Conservation (phyloP, 129 eudicot genomes). For the Gnaphalium uliginosum region DNA sequence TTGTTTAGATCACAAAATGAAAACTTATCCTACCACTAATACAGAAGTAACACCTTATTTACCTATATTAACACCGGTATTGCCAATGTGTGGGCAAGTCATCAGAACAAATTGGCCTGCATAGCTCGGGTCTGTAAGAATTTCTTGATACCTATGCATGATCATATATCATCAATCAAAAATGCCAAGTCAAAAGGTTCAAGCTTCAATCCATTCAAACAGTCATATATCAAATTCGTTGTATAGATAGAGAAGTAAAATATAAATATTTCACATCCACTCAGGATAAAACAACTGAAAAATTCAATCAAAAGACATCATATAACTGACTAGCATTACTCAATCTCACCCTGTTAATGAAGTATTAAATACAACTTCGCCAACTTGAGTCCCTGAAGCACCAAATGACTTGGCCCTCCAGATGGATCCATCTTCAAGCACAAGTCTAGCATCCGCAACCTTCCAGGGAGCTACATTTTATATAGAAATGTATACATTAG, state of each 20-base stretch:
- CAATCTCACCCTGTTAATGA: conserved; percentile 81
- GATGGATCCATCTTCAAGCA: conserved; percentile 93
- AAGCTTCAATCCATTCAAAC: conserved; percentile 13
- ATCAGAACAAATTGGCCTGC: conserved; percentile 98
- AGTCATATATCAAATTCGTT: not conserved
- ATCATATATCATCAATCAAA: conserved; percentile 4
- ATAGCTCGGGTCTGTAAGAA: conserved; percentile 97
- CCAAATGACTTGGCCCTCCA: conserved; percentile 98
- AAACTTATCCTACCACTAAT: conserved; percentile 5
- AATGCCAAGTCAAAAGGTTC: not conserved
- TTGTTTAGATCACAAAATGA: not conserved
- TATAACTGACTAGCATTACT: not conserved
- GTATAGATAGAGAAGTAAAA: not conserved
- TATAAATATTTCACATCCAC: not conserved
- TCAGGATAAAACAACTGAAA: not conserved
- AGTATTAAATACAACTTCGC: conserved; percentile 97
- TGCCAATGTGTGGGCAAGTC: conserved; percentile 96
- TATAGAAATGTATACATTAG: not conserved
- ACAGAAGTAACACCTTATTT: conserved; percentile 17
- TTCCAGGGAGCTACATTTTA: conserved; percentile 75
- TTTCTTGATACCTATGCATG: conserved; percentile 81
- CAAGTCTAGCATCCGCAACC: conserved; percentile 93
- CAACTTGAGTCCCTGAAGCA: conserved; percentile 98
- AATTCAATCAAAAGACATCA: not conserved
- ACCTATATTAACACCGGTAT: conserved; percentile 98